Percentiles rank a stretch among this genome's conserved stretches.
Conservation (phyloP, 2,329 filamentous ascomycete species). For the Thielaviopsis ethacetica region DNA sequence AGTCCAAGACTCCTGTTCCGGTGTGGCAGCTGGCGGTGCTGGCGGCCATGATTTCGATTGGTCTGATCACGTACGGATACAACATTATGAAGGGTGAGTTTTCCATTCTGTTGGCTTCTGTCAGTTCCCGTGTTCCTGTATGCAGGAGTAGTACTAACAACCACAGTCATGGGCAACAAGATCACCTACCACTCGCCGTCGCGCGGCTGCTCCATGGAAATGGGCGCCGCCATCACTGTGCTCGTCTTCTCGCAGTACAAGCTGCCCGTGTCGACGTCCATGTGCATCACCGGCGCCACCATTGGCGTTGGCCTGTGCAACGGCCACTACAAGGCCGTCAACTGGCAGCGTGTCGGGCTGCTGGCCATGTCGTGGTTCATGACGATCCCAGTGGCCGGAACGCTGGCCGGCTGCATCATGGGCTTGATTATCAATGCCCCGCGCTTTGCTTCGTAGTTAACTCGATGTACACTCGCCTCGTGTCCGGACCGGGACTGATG, state of each 20-base stretch:
- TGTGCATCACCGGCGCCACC: conserved; percentile 68
- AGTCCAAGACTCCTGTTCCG: conserved; percentile 47
- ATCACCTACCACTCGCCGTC: conserved; percentile 51
- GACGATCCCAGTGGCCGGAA: conserved; percentile 27
- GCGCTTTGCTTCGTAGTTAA: conserved; percentile 3
- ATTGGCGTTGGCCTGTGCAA: conserved; percentile 68
- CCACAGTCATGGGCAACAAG: conserved; percentile 58
- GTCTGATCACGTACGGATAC: conserved; percentile 61
- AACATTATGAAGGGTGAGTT: conserved; percentile 54
- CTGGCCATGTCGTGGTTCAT: conserved; percentile 45
- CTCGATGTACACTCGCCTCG: too few relatives aligned
- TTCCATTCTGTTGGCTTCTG: too few relatives aligned
- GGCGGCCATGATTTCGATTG: conserved; percentile 44
- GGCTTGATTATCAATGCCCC: conserved; percentile 26
- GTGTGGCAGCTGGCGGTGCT: conserved; percentile 67
- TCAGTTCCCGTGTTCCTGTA: too few relatives aligned
- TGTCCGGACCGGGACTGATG: too few relatives aligned
- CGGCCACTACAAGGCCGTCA: conserved; percentile 53
- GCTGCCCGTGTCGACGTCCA: conserved; percentile 59
- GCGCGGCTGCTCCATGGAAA: conserved; percentile 55
- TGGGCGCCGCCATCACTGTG: conserved; percentile 63
- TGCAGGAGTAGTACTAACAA: too few relatives aligned
- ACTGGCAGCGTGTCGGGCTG: conserved; percentile 57
- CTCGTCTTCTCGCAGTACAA: conserved; percentile 60
- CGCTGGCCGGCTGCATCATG: conserved; percentile 26